Conservation (phyloP, 1,139 yeast species). For the Blastobotrys apis region DNA sequence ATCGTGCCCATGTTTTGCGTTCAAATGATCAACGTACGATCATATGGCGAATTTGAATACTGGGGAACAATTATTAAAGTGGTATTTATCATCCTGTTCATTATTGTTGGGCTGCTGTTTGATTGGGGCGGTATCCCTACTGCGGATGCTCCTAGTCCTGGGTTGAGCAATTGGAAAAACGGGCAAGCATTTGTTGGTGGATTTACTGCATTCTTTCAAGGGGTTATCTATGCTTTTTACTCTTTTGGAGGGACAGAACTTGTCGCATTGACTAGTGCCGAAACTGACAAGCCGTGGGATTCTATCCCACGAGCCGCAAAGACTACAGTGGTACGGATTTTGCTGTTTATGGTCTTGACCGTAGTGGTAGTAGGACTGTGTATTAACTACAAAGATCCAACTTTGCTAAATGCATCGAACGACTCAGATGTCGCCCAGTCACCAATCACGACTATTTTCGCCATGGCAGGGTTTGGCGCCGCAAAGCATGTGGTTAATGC, state of each 20-base stretch:
- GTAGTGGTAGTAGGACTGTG: constrained; percentile 47
- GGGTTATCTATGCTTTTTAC: constrained; percentile 56
- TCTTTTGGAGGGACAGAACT: constrained; percentile 51
- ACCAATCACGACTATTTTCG: constrained; percentile 58
- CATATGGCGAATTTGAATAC: constrained; percentile 37
- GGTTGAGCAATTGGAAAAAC: constrained; percentile 16
- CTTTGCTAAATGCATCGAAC: constrained; percentile 39
- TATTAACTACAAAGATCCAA: constrained; percentile 43
- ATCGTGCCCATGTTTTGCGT: constrained; percentile 28
- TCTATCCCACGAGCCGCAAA: constrained; percentile 38
- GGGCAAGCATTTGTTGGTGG: constrained; percentile 39
- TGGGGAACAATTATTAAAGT: constrained; percentile 43
- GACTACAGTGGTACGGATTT: constrained; percentile 38
- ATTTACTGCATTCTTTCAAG: constrained; percentile 58
- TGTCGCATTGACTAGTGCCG: constrained; percentile 50
- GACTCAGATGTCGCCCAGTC: constrained; percentile 41
- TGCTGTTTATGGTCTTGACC: constrained; percentile 40
- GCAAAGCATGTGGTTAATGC: constrained; percentile 43
- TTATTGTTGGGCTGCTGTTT: constrained; percentile 44
- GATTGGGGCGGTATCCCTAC: constrained; percentile 45
- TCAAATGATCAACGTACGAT: constrained; percentile 36
- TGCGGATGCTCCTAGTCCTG: constrained; percentile 18
- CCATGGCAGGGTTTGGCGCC: constrained; percentile 48
- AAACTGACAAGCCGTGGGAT: constrained; percentile 43
- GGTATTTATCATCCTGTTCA: constrained; percentile 44